Base-by-base conservation (phyloP, 768 basidiomycete species). In the Candolleomyces efflorescens region DNA sequence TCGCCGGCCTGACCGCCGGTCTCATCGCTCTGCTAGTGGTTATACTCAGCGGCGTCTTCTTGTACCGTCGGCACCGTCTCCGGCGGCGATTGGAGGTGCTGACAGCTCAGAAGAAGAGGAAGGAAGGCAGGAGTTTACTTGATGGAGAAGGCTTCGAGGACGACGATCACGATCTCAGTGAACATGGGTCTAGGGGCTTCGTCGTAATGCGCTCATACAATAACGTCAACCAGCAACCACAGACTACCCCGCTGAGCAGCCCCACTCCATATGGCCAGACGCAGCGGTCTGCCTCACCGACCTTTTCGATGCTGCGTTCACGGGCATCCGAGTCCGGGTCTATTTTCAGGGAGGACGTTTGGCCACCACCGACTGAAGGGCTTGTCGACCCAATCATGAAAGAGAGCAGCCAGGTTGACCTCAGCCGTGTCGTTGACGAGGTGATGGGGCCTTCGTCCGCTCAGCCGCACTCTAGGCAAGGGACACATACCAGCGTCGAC, bases 281-380 rank as follows among this genome's bases (percentile, higher is more conserved):
- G 46, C 23, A 27, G 27, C 27, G 56, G 13, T 26, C 51, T 3
- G 13, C 20, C 13, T 73, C 75, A 0, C 68, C 73, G n/a, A 62
- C 74, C 0, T 74, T 72, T 0, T 71, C 75, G 6, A 63, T 78
- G 24, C 67, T 77, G 45, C 73, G 73, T 27, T 67, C 76, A 2
- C 68, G 76, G 5, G 71, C 68, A 3, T 73, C 79, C 2, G 78
- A 80, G 38, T 66, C 73, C 2, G 79, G 78, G 1, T 80, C 79
- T 0, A 70, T 78, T 37, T 81, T 82, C 65, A 69, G 72, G 17
- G 81, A 82, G 52, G 77, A 80, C 13, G 73, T 79, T 0, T 79
- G 76, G 74, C 73, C 73, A 0, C 76, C 77, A 0, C 80, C 80
- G 1, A 69, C 58, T 1, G 70, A 69, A 23, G 57, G 63, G 9